phyloP scores from a whole-genome alignment of 2,329 filamentous ascomycete species.

The Ophiostoma tasmaniense region DNA sequence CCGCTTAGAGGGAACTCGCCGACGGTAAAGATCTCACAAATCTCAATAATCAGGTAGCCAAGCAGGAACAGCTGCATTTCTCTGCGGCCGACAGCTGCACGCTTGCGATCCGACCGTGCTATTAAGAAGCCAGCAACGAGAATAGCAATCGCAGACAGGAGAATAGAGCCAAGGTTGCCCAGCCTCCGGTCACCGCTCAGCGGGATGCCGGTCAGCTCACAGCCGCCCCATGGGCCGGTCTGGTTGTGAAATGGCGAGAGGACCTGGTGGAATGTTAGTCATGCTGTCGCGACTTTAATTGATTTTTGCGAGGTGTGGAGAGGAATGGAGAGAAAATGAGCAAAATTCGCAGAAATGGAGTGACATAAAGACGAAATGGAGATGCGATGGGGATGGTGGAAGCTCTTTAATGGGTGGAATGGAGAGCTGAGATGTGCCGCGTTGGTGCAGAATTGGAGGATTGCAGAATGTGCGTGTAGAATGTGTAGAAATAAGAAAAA shows the following conservation, averaged over 20 bases:
- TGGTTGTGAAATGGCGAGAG: constrained; percentile 54
- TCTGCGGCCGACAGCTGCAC: constrained; percentile 86
- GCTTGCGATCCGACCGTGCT: constrained; percentile 76
- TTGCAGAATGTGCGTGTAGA: not conserved
- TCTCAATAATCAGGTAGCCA: constrained; percentile 76
- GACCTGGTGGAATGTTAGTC: constrained; percentile 41
- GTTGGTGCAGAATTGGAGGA: not conserved
- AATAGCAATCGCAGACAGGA: constrained; percentile 74
- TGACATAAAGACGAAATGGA: not conserved
- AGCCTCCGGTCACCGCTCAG: constrained; percentile 58
- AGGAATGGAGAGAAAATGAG: not conserved
- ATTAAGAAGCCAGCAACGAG: constrained; percentile 57
- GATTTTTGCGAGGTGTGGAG: not conserved
- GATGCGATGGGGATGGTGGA: not conserved
- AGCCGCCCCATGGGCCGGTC: constrained; percentile 56
- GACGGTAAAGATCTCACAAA: constrained; percentile 95
- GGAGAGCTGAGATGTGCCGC: not conserved
- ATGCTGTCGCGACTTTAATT: not conserved
- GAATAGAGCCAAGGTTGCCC: constrained; percentile 85
- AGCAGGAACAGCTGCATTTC: constrained; percentile 94
- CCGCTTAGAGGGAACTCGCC: constrained; percentile 73
- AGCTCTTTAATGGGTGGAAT: not conserved
- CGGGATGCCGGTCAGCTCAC: constrained; percentile 65
- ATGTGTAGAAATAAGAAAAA: not conserved
- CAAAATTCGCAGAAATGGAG: not conserved